A percentile compares a stretch with the other conserved stretches of the same genome.
phyloP scores from a whole-genome alignment of 441 rosid species.

The Aleurites moluccanus region DNA sequence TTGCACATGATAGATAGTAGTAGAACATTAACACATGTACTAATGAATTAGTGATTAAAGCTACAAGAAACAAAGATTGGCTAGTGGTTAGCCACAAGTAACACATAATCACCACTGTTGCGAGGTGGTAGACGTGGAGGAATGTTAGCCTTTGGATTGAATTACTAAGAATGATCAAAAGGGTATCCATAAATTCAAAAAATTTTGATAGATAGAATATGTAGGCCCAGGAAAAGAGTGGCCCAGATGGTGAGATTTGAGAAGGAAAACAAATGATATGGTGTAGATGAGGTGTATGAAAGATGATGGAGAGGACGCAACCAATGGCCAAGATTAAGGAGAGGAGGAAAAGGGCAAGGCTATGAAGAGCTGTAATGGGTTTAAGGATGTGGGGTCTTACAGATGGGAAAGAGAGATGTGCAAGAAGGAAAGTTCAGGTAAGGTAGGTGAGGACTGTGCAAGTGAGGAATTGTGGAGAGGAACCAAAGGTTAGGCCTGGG shows the following conservation, averaged over 20 bases:
- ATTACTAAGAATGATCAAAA: slow-evolving; percentile 45
- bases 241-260: slow-evolving; percentile 40
- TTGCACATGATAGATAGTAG: slow-evolving; percentile 48
- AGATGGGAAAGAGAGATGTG: slow-evolving; percentile 30
- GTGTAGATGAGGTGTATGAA: slow-evolving; percentile 24
- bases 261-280: slow-evolving; percentile 54
- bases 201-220: slow-evolving; percentile 62
- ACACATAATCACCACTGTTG: slow-evolving; percentile 59
- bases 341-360: slow-evolving; percentile 44
- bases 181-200: slow-evolving; percentile 55
- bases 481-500: slow-evolving; percentile 55
- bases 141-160: slow-evolving; percentile 55
- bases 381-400: slow-evolving; percentile 43
- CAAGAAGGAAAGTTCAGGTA: slow-evolving; percentile 44
- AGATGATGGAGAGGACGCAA: slow-evolving; percentile 46
- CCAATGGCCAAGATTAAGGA: slow-evolving; percentile 61
- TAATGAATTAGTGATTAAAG: slow-evolving; percentile 45
- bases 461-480: slow-evolving; percentile 54
- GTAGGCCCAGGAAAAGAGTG: slow-evolving; percentile 68
- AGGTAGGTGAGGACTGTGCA: slow-evolving; percentile 52
- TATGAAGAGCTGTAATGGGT: slow-evolving; percentile 63
- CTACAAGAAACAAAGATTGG: slow-evolving; percentile 58
- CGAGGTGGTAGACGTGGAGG: slow-evolving; percentile 74
- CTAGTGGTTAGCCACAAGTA: slow-evolving; percentile 50
- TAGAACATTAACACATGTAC: slow-evolving; percentile 64